Percentiles rank a stretch among this genome's conserved stretches.
phyloP scores from a whole-genome alignment of 495 filamentous ascomycete genomes.

The Aspergillus cavernicola region DNA sequence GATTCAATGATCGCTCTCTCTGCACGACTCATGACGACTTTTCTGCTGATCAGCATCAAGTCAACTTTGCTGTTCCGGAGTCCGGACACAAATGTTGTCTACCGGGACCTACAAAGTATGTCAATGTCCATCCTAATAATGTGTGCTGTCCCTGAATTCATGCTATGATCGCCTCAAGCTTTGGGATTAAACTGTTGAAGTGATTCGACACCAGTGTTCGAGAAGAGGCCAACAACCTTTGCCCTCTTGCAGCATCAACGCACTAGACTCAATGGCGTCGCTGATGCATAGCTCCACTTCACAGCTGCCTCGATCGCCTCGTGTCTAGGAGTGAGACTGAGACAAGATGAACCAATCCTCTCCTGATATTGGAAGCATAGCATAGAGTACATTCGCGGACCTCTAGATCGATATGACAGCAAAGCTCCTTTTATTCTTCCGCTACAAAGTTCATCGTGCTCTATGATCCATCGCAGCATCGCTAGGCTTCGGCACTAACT shows the following conservation, averaged over 20 bases:
- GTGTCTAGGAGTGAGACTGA: not conserved
- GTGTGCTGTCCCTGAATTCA: too few relatives aligned
- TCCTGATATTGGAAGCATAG: not conserved
- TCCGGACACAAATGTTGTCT: too few relatives aligned
- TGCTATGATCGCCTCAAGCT: too few relatives aligned
- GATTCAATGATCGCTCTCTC: not conserved
- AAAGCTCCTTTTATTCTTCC: not conserved
- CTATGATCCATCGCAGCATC: not conserved
- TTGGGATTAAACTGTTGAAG: too few relatives aligned
- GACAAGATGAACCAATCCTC: not conserved
- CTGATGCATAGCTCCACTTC: slow-evolving; percentile 2
- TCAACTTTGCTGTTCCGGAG: too few relatives aligned
- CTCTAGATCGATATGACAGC: not conserved
- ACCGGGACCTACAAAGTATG: too few relatives aligned
- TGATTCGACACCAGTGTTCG: too few relatives aligned
- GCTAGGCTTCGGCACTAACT: not conserved
- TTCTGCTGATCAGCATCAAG: not conserved
- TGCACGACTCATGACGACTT: not conserved
- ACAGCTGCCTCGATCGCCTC: not conserved
- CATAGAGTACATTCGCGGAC: not conserved
- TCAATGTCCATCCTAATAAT: not conserved
- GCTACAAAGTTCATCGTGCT: too few relatives aligned
- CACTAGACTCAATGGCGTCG: too few relatives aligned
- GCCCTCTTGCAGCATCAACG: too few relatives aligned
- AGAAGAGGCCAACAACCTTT: too few relatives aligned